Conservation (phyloP, 2,329 filamentous ascomycete species). For the Hypomyces perniciosus region DNA sequence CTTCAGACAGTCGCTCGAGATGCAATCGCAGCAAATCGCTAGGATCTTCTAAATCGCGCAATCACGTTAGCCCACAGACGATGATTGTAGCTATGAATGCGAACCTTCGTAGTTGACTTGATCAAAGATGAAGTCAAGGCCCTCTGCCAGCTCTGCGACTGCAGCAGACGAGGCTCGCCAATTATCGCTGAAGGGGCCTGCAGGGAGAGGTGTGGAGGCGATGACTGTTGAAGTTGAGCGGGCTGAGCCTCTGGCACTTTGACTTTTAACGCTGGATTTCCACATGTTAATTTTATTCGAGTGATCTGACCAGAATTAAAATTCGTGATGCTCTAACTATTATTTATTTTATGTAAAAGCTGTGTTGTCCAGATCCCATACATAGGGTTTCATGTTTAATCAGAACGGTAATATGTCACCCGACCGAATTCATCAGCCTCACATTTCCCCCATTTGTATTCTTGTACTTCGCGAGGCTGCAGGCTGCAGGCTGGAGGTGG, state of each 20-base stretch:
- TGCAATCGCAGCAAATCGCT: slow-evolving; percentile 19
- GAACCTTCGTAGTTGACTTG: slow-evolving; percentile 17
- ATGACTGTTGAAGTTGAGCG: not conserved
- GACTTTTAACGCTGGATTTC: not conserved
- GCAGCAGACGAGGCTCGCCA: slow-evolving; percentile 17
- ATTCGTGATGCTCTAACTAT: too few relatives aligned
- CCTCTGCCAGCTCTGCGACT: slow-evolving; percentile 16
- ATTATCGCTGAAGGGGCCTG: slow-evolving; percentile 16
- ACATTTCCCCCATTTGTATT: too few relatives aligned
- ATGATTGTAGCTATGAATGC: not conserved
- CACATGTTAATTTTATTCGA: not conserved
- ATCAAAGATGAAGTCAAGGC: slow-evolving; percentile 20
- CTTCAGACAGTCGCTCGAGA: slow-evolving; percentile 16
- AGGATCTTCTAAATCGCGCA: slow-evolving; percentile 12
- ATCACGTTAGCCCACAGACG: not conserved
- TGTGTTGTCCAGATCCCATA: too few relatives aligned
- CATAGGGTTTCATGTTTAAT: too few relatives aligned
- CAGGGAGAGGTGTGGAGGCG: slow-evolving; percentile 1
- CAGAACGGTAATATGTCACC: too few relatives aligned
- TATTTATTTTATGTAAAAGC: too few relatives aligned
- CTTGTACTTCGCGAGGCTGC: too few relatives aligned
- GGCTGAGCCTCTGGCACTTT: not conserved
- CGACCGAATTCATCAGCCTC: too few relatives aligned
- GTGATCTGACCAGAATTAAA: too few relatives aligned
- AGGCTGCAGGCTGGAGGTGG: too few relatives aligned